These are phyloP conservation scores for Hymenoscyphus fraxineus DNA, from an alignment of 2,329 filamentous ascomycete genomes.

Conservation along the genomic window DNA sequence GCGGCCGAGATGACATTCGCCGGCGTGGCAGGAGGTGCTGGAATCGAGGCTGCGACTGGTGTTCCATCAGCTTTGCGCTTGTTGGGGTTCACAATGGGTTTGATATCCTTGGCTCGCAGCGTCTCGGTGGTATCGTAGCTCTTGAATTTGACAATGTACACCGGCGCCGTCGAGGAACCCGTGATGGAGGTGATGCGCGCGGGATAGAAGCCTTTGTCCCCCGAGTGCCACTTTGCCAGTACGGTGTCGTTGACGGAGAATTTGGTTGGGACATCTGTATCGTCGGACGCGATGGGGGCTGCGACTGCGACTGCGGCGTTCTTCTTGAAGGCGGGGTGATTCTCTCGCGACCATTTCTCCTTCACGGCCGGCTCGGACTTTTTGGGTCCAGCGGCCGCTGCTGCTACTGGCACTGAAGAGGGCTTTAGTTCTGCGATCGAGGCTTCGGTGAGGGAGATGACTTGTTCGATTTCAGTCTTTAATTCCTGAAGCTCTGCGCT, in stretches of 20 bases:
- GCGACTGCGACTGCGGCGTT: constrained; percentile 45
- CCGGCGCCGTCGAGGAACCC: constrained; percentile 82
- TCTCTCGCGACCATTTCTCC: constrained; percentile 76
- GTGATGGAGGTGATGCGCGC: constrained; percentile 92
- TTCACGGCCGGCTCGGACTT: constrained; percentile 51
- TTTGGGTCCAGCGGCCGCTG: constrained; percentile 25
- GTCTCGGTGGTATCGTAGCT: constrained; percentile 84
- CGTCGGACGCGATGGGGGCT: constrained; percentile 42
- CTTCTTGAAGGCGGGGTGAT: constrained; percentile 73
- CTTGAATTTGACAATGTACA: constrained; percentile 95
- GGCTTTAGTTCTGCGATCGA: constrained; percentile 77
- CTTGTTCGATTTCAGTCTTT: constrained; percentile 75
- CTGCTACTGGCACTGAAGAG: constrained; percentile 38
- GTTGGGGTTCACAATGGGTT: constrained; percentile 66
- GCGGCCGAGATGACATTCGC: constrained; percentile 38
- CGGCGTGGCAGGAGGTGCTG: constrained; percentile 38
- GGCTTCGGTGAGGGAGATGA: constrained; percentile 74
- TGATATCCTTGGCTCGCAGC: constrained; percentile 75
- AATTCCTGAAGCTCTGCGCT: constrained; percentile 75
- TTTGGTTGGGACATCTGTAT: constrained; percentile 47
- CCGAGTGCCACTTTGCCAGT: constrained; percentile 84
- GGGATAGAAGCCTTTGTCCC: constrained; percentile 86
- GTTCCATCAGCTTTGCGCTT: constrained; percentile 85
- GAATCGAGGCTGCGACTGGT: constrained; percentile 46
- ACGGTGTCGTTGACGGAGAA: constrained; percentile 89